These are phyloP conservation scores for Lichtheimia ramosa DNA, from an alignment of 371 early-diverging fungal genomes.

Conservation along the genomic window DNA sequence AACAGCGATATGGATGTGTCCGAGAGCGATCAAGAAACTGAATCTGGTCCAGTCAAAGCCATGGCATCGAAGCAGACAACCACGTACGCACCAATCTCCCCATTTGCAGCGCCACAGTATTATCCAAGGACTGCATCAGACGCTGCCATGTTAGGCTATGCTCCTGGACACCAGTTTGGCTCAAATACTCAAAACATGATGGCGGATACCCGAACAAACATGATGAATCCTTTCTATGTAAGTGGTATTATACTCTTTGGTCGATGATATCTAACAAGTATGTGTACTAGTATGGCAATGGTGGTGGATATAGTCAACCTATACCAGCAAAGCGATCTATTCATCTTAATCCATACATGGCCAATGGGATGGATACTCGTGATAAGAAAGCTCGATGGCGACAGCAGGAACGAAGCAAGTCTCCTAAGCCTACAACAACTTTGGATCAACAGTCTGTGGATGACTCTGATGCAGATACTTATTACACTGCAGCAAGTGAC, in stretches of 20 bases:
- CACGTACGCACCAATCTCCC: neutral
- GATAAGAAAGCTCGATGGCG: neutral
- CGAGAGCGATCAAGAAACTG: slow-evolving; percentile 6
- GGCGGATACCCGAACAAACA: too few species aligned
- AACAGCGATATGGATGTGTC: slow-evolving; percentile 12
- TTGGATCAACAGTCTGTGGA: too few species aligned
- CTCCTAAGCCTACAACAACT: too few species aligned
- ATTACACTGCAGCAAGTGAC: slow-evolving; percentile 6
- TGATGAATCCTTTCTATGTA: too few species aligned
- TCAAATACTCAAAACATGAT: too few species aligned
- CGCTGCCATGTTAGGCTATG: neutral
- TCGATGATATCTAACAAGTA: too few species aligned
- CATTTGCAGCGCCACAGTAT: neutral
- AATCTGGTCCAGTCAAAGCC: too few species aligned
- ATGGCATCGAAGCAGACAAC: neutral
- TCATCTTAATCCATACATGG: neutral
- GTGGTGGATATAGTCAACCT: too few species aligned
- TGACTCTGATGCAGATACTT: neutral
- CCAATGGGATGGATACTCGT: neutral
- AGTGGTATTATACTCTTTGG: too few species aligned
- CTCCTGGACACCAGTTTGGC: neutral
- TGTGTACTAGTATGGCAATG: too few species aligned
- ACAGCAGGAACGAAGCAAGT: neutral
- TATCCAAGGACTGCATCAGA: neutral
- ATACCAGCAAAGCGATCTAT: neutral